Evolutionary conservation across 2,329 filamentous ascomycete species (phyloP).

Genomic region (Cadophora luteo-olivacea): DNA sequence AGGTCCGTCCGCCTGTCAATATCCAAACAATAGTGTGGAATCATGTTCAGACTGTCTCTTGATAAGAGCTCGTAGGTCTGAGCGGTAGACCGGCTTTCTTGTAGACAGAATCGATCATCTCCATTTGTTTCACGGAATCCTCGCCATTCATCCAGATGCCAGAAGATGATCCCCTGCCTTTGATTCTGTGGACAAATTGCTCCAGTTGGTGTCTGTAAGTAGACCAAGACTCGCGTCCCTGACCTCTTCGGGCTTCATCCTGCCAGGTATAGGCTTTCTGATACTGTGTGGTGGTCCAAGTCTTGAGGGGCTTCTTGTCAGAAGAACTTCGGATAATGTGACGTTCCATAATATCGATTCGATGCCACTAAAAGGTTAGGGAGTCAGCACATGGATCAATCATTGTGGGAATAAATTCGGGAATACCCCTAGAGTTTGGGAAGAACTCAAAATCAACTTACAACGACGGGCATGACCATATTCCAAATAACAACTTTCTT

Average conservation of each 20-base stretch:
- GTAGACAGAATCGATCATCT: conserved; percentile 55
- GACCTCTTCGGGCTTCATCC: conserved; percentile 11
- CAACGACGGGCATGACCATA: conserved; percentile 26
- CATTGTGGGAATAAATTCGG: neutral
- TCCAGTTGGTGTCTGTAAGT: conserved; percentile 56
- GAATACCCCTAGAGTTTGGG: neutral
- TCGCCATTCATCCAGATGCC: conserved; percentile 50
- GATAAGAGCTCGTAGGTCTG: conserved; percentile 36
- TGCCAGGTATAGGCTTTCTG: conserved; percentile 37
- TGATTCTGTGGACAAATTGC: conserved; percentile 55
- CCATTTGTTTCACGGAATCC: conserved; percentile 53
- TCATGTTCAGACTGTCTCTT: conserved; percentile 4
- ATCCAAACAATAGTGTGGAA: neutral
- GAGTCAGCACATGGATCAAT: neutral
- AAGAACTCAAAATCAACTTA: neutral
- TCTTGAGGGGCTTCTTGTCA: conserved; percentile 28
- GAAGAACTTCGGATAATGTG: conserved; percentile 30
- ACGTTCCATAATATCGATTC: conserved; percentile 32
- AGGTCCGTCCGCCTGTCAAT: neutral
- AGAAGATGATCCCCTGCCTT: conserved; percentile 46
- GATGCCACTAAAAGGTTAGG: conserved; percentile 29
- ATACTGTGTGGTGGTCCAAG: conserved; percentile 32
- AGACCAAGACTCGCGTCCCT: conserved; percentile 49
- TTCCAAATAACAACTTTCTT: conserved; percentile 35
- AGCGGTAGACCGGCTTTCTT: conserved; percentile 48